A percentile compares a stretch with the other conserved stretches of the same genome.
Conservation (phyloP, 179 eudicot species). For the Gypsophila paniculata region DNA sequence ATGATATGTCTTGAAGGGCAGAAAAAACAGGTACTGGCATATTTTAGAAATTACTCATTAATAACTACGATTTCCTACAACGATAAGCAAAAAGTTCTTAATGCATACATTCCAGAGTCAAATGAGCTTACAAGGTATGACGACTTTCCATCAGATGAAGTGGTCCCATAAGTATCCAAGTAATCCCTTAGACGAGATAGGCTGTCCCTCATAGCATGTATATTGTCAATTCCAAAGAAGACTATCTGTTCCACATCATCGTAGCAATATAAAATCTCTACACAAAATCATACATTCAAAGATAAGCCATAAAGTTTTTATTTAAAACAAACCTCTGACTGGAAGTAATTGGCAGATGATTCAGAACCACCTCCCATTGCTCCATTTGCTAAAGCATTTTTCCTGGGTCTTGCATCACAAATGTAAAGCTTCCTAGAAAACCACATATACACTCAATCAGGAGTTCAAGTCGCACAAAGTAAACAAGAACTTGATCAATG, state of each 20-base stretch:
- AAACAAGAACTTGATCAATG: slow-evolving; percentile 2
- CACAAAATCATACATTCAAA: slow-evolving; percentile 7
- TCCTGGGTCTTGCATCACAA: slow-evolving; percentile 98
- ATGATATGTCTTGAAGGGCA: neutral
- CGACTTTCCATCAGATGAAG: slow-evolving; percentile 95
- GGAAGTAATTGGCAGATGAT: slow-evolving; percentile 92
- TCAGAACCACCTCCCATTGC: slow-evolving; percentile 99
- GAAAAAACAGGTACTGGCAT: neutral
- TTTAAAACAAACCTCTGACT: slow-evolving; percentile 69
- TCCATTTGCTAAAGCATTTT: slow-evolving; percentile 97
- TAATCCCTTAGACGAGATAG: slow-evolving; percentile 93
- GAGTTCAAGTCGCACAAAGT: neutral
- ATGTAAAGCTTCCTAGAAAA: slow-evolving; percentile 78
- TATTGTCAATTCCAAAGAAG: slow-evolving; percentile 95
- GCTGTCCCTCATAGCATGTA: slow-evolving; percentile 99
- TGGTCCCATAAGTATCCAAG: slow-evolving; percentile 90
- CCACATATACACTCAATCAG: slow-evolving; percentile 10
- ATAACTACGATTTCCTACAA: neutral
- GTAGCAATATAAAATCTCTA: neutral
- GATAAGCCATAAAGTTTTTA: neutral
- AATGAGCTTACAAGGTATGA: slow-evolving; percentile 71
- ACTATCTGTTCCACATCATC: slow-evolving; percentile 56
- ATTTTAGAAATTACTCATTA: neutral
- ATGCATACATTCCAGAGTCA: slow-evolving; percentile 2
- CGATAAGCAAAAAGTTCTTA: neutral